Conservation (phyloP, 352 stramenopile genomes). For the Pythium utonaiense region DNA sequence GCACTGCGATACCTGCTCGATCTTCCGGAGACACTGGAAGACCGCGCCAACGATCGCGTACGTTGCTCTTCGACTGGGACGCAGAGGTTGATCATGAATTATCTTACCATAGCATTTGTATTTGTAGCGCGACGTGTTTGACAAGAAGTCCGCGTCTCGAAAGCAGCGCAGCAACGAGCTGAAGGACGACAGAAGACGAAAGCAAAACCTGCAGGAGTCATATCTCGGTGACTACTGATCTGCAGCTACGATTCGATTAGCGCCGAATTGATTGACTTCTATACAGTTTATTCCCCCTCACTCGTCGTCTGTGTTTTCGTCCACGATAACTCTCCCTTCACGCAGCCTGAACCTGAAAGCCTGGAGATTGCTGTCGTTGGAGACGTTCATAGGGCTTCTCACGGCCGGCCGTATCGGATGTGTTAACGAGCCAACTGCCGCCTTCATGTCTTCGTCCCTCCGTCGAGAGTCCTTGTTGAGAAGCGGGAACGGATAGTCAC, state of each 20-base stretch:
- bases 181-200: constrained; percentile 71
- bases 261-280: background rate
- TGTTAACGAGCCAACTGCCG: background rate
- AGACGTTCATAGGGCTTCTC: background rate
- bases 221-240: constrained; percentile 57
- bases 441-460: background rate
- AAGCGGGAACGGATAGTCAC: background rate
- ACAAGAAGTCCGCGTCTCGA: constrained; percentile 73
- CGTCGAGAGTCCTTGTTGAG: background rate
- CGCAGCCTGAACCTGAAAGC: background rate
- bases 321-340: background rate
- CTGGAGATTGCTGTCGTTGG: no score
- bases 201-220: constrained; percentile 73
- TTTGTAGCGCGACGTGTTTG: constrained; percentile 64
- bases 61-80: constrained; percentile 10
- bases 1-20: constrained; percentile 70
- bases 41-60: constrained; percentile 66
- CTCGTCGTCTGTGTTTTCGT: background rate
- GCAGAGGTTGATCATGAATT: background rate
- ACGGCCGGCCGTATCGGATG: background rate
- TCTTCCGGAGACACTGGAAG: constrained; percentile 72
- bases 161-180: constrained; percentile 83
- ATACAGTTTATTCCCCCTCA: background rate
- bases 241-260: background rate
- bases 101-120: background rate